A percentile compares a stretch with the other conserved stretches of the same genome.
phyloP scores from a whole-genome alignment of 768 basidiomycete genomes.

The Suillus lakei region DNA sequence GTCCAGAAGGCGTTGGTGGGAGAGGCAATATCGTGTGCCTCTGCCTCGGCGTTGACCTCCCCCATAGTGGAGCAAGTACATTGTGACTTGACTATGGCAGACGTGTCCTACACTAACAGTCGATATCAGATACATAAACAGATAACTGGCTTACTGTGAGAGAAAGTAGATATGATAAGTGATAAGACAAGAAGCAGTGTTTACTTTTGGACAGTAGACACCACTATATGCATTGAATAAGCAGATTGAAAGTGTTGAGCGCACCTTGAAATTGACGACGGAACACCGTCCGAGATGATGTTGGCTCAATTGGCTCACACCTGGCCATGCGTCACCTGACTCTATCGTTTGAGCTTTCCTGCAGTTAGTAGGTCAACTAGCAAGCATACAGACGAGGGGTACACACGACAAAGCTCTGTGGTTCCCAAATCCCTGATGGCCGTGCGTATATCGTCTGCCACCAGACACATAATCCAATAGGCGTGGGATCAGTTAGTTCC shows the following conservation, averaged over 20 bases:
- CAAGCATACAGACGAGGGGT: no score
- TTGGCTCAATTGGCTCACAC: no score
- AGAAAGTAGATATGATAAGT: neutral
- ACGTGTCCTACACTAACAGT: neutral
- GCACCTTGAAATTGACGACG: neutral
- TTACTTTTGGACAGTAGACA: neutral
- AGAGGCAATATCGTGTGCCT: slow-evolving; percentile 20
- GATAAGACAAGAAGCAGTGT: neutral
- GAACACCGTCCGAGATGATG: no score
- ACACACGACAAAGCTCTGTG: no score
- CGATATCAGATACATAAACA: neutral
- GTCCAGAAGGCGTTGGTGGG: slow-evolving; percentile 49
- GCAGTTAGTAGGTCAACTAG: no score
- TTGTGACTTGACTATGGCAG: neutral
- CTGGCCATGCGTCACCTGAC: neutral
- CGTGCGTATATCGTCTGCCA: no score
- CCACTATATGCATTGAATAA: neutral
- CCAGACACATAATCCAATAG: no score
- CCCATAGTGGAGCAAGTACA: neutral
- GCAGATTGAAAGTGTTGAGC: neutral
- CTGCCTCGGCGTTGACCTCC: slow-evolving; percentile 1
- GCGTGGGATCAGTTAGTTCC: no score
- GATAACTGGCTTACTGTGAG: neutral
- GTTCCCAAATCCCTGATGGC: no score
- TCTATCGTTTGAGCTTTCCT: neutral